Evolutionary conservation across 306 rosid genomes (phyloP), one percentile per base, ranked within the genome.

Genomic region (Macrotyloma uniflorum): DNA sequence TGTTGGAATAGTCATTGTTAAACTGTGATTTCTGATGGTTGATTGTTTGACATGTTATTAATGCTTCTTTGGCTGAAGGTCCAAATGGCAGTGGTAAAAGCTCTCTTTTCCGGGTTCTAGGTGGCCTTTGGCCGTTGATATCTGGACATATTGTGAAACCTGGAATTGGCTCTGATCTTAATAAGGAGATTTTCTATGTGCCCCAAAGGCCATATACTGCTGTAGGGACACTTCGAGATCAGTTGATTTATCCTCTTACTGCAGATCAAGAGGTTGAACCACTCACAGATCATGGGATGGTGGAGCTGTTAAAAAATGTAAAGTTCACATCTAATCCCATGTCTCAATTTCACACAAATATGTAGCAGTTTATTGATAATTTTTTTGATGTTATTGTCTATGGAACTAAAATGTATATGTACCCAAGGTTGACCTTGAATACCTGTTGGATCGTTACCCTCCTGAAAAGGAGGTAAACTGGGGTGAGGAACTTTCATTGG

Each of bases 71-170:
- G 78, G 36, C 76, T 86, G 85, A 87, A 95, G 99, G 99, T 90
- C 99, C 99, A 81, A 96, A 96, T 87, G 99, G 99, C 49, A 96
- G 99, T 67, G 99, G 99, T 69, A 96, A 96, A 88, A 96, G 99
- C 87, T 93, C 99, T 5, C 99, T 96, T 83, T 96, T 96, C 84
- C 90, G 99, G 61, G 99, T 96, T 84, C 82, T 96, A 76, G 99
- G 99, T 24, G 99, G 99, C 76, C 98, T 96, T 46, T 96, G 99
- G 99, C 99, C 99, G 19, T 76, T 96, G 78, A 89, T 93, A 57
- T 91, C 96, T 76, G 99, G 99, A 54, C 88, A 88, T 87, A 93
- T 96, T 57, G 96, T 91, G 83, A 96, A 96, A 81, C 99, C 99
- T 50, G 99, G 98, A 77, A 85, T 89, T 85, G 99, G 99, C 76